A percentile compares a stretch with the other conserved stretches of the same genome.
Conservation (phyloP, 805 yeast genomes). For the Wickerhamomyces mucosus region DNA sequence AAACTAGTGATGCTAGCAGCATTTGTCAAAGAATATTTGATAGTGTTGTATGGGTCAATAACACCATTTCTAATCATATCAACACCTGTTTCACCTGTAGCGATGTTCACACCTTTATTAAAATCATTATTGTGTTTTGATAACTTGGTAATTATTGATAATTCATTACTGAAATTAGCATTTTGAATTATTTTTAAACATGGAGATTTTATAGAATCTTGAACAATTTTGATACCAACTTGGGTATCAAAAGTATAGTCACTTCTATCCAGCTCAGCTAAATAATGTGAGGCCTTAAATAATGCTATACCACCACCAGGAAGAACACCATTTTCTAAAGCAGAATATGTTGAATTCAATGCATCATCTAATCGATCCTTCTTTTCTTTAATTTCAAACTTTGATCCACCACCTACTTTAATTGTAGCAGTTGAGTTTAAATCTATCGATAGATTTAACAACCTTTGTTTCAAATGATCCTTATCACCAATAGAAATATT, state of each 20-base stretch:
- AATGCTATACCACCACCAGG: slow-evolving; percentile 99
- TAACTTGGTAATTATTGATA: slow-evolving; percentile 43
- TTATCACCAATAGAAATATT: slow-evolving; percentile 75
- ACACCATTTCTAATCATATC: slow-evolving; percentile 97
- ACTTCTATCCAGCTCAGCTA: slow-evolving; percentile 42
- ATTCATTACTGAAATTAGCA: slow-evolving; percentile 95
- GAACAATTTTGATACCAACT: slow-evolving; percentile 90
- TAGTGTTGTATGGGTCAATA: slow-evolving; percentile 97
- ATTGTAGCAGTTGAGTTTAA: slow-evolving; percentile 95
- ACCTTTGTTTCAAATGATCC: slow-evolving; percentile 95
- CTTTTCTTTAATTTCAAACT: slow-evolving; percentile 98
- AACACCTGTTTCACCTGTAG: slow-evolving; percentile 77
- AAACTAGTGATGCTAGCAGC: slow-evolving; percentile 97
- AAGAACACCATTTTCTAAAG: slow-evolving; percentile 95
- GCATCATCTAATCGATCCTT: slow-evolving; percentile 99
- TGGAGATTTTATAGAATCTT: slow-evolving; percentile 88
- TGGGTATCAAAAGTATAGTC: slow-evolving; percentile 83
- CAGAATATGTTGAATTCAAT: slow-evolving; percentile 96
- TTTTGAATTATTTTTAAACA: slow-evolving; percentile 93
- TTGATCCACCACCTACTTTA: slow-evolving; percentile 95
- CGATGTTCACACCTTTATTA: slow-evolving; percentile 84
- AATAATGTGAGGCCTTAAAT: slow-evolving; percentile 76
- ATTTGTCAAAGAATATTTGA: slow-evolving; percentile 89
- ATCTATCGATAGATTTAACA: slow-evolving; percentile 70
- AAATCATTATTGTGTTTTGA: slow-evolving; percentile 45